These are phyloP conservation scores for Podospora sp. DNA, from an alignment of 495 filamentous ascomycete genomes.

Conservation along the genomic window DNA sequence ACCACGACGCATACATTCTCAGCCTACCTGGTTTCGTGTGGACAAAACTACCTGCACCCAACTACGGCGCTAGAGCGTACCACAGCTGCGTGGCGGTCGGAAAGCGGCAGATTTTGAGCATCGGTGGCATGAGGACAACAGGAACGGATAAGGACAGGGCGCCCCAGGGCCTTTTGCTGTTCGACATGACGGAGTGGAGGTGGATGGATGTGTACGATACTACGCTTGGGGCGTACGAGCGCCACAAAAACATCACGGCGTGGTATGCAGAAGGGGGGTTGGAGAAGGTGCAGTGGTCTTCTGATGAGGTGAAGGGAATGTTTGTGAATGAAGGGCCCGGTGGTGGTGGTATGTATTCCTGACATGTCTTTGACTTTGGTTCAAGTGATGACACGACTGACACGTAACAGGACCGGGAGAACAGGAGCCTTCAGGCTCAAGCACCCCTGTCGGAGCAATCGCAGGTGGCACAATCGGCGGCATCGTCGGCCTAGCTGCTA, in stretches of 20 bases:
- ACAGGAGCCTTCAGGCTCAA: no score
- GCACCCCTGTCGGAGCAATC: no score
- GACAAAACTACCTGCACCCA: conserved; percentile 30
- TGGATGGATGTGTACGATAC: conserved; percentile 20
- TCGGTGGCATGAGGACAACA: conserved; percentile 12
- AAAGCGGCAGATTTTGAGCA: conserved; percentile 42
- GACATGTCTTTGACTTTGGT: no score
- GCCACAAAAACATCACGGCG: conserved; percentile 8
- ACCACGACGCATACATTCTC: conserved; percentile 41
- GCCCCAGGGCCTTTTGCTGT: conserved; percentile 20
- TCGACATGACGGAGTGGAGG: conserved; percentile 20
- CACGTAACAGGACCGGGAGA: no score
- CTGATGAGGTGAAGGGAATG: no score
- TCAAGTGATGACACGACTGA: no score
- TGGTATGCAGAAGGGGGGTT: conserved; percentile 10
- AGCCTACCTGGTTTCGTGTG: conserved; percentile 53
- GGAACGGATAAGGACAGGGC: conserved; percentile 9
- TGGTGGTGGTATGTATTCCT: no score
- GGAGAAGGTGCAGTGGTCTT: no score
- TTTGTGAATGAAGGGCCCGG: no score
- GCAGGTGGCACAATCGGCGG: no score
- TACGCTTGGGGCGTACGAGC: conserved; percentile 7
- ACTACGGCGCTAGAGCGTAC: conserved; percentile 31
- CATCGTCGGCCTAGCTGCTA: no score
- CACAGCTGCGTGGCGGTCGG: conserved; percentile 40